These are phyloP conservation scores for Orbilia blumenaviensis DNA, from an alignment of 2,329 filamentous ascomycete genomes.

Conservation along the genomic window DNA sequence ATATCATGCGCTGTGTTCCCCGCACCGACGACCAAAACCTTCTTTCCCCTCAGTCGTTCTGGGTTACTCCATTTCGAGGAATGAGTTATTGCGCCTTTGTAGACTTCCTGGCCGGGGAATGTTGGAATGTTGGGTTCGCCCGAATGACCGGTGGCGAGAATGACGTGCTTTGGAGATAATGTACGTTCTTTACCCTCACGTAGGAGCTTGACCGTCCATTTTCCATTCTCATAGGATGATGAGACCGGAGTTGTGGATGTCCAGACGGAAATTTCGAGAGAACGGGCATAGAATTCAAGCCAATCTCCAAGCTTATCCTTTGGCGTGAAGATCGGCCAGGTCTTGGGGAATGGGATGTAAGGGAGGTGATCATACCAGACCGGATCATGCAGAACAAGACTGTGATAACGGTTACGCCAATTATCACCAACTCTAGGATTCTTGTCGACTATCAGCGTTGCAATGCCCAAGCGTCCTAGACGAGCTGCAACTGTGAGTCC, in stretches of 20 bases:
- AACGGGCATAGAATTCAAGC: constrained; percentile 71
- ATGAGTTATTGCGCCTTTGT: constrained; percentile 69
- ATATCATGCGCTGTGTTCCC: constrained; percentile 77
- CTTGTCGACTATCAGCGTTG: constrained; percentile 69
- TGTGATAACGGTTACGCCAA: constrained; percentile 71
- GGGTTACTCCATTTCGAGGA: constrained; percentile 69
- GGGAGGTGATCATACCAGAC: constrained; percentile 72
- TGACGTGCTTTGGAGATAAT: constrained; percentile 70
- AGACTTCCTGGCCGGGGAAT: constrained; percentile 66
- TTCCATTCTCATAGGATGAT: constrained; percentile 58
- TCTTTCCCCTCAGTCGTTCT: constrained; percentile 65
- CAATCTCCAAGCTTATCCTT: constrained; percentile 77
- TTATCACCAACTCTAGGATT: constrained; percentile 71
- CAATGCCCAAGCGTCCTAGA: constrained; percentile 69
- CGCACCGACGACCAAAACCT: constrained; percentile 72
- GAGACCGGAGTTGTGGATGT: constrained; percentile 68
- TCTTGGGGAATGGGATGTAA: constrained; percentile 71
- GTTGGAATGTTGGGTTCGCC: constrained; percentile 69
- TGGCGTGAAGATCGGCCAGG: constrained; percentile 75
- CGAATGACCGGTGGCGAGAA: constrained; percentile 74
- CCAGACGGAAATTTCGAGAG: constrained; percentile 77
- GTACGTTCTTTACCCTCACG: constrained; percentile 65
- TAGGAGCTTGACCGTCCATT: constrained; percentile 68
- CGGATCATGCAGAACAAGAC: constrained; percentile 74
- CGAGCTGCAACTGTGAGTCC: constrained; percentile 69